Base-by-base conservation (phyloP, 768 basidiomycete species). In the Auricularia auricula-judae region DNA sequence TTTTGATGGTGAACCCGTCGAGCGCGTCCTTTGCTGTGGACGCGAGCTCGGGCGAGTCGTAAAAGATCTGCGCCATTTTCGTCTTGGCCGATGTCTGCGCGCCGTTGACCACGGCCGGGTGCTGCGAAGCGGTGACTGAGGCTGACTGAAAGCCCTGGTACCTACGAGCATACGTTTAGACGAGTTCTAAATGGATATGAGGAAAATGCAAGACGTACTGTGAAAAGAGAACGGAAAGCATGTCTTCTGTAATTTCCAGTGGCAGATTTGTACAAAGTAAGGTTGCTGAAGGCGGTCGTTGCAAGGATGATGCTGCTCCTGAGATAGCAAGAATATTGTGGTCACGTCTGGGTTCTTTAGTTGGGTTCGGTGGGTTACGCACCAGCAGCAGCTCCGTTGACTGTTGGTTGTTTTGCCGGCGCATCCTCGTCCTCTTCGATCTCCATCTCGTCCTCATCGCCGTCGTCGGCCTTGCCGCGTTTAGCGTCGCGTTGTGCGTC, bases 221-320 rank as follows among this genome's bases (percentile, higher is more conserved):
- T 75, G 93, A 89, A 79, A 96, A 96, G 18, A 97, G 76, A 18
- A 93, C 90, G 3, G 86, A 84, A 34, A 98, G 81, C 36, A 94
- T 88, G 66, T 89, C 87, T 68, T 91, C 86, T 35, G 89, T 92
- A 59, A 94, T 91, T 74, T 97, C 93, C 72, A 89, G 85, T 0
- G 94, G 94, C 23, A 98, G 79, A 74, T 95, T 95, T 64, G 89
- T 86, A 75, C 90, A 91, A 63, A 88, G 76, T 63, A 94, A 75
- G 56, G 86, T 80, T 16, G 68, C 67, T 53, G 70, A 60, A 64
- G 70, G 63, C 34, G 64, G 8, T 33, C 10, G 5, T 63, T 58
- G 82, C 76, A 84, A 63, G 83, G 83, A 62, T 81, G 81, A 63
- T 84, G 82, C 51, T 76, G 77, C 58, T 79, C 75, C 58, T 77